These are phyloP conservation scores for Teratosphaeriaceae sp. DNA, from an alignment of 2,329 filamentous ascomycete species.

Conservation along the genomic window DNA sequence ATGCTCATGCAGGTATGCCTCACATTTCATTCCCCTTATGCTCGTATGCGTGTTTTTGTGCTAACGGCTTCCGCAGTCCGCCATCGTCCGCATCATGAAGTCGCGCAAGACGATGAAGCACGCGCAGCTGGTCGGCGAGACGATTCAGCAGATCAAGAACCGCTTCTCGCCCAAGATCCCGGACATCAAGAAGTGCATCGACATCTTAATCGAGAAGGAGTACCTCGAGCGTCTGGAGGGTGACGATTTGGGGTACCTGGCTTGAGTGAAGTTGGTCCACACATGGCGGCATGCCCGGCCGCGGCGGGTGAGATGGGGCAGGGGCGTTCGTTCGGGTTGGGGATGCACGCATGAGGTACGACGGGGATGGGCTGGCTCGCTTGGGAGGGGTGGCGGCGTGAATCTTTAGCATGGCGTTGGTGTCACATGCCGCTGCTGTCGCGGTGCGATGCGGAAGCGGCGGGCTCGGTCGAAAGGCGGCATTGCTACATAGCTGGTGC, in stretches of 20 bases:
- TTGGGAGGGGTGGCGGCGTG: neutral
- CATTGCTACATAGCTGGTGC: too few species aligned
- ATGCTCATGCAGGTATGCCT: conserved; percentile 83
- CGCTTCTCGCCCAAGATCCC: conserved; percentile 88
- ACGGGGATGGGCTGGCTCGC: conserved; percentile 1
- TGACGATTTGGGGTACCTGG: conserved; percentile 90
- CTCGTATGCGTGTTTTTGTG: neutral
- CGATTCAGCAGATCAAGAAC: conserved; percentile 87
- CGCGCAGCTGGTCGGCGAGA: conserved; percentile 85
- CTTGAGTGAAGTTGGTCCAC: conserved; percentile 42
- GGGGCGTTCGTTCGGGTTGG: neutral
- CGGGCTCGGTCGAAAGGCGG: too few species aligned
- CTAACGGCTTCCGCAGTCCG: conserved; percentile 58
- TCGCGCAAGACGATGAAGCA: conserved; percentile 99
- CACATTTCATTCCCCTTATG: conserved; percentile 2
- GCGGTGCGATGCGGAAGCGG: neutral
- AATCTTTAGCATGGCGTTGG: conserved; percentile 3
- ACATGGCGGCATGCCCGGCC: neutral
- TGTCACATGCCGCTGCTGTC: neutral
- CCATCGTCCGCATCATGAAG: conserved; percentile 99
- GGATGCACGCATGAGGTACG: neutral
- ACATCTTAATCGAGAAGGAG: conserved; percentile 97
- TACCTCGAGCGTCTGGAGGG: conserved; percentile 94
- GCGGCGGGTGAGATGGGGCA: neutral
- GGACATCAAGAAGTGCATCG: conserved; percentile 99